phyloP scores from a whole-genome alignment of 257 asterid genomes.

The Euphrasia confusa region DNA sequence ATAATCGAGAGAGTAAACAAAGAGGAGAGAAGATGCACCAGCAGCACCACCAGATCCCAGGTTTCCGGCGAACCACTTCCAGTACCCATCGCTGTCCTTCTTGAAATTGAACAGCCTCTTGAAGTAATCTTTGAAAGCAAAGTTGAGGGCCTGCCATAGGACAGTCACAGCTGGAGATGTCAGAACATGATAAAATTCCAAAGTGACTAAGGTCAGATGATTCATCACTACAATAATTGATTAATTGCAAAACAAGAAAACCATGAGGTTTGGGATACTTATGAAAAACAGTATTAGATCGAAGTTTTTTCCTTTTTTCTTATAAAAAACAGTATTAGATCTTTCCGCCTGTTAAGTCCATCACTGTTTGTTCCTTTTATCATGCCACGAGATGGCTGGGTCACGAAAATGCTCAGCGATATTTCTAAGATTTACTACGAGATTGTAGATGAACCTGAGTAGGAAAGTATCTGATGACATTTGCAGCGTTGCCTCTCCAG shows the following conservation, averaged over 20 bases:
- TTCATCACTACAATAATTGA: background rate
- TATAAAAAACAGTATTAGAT: too few relatives aligned
- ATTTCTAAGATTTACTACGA: background rate
- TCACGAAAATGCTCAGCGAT: background rate
- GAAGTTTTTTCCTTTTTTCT: too few relatives aligned
- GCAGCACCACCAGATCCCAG: conserved; percentile 77
- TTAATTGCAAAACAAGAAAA: too few relatives aligned
- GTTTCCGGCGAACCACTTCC: conserved; percentile 82
- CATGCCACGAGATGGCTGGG: too few relatives aligned
- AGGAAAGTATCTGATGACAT: conserved; percentile 76
- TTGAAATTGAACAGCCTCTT: conserved; percentile 66
- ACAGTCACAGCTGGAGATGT: conserved; percentile 21
- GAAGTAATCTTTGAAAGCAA: conserved; percentile 75
- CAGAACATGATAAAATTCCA: conserved; percentile 11
- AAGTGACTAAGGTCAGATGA: background rate
- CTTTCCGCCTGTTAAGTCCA: too few relatives aligned
- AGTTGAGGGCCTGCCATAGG: conserved; percentile 59
- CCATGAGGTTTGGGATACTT: background rate
- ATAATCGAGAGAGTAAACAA: conserved; percentile 65
- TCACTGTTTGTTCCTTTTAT: too few relatives aligned
- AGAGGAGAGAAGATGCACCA: conserved; percentile 64
- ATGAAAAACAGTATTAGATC: too few relatives aligned
- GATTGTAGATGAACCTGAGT: conserved; percentile 49
- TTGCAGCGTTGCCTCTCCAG: conserved; percentile 77
- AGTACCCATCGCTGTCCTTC: conserved; percentile 64